These are phyloP conservation scores for Phytophthora vignae DNA, from an alignment of 352 stramenopile genomes.

Conservation along the genomic window DNA sequence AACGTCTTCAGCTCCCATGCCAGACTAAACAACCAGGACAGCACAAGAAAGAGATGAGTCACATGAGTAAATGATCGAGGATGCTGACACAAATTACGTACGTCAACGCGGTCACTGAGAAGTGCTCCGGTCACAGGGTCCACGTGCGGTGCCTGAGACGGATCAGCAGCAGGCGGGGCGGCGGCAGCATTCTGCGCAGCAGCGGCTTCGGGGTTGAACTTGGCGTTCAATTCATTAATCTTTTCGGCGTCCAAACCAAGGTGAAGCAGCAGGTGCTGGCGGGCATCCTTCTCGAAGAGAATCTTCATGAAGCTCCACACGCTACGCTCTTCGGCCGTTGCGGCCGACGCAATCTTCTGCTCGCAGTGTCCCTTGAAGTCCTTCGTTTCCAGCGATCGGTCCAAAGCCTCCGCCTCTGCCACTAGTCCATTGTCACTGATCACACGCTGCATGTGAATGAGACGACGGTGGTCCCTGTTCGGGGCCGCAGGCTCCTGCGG, in stretches of 20 bases:
- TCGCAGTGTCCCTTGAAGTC: conserved; percentile 95
- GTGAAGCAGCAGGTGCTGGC: conserved; percentile 94
- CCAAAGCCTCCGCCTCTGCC: conserved; percentile 88
- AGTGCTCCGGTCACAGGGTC: conserved; percentile 57
- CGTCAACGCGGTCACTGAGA: conserved; percentile 79
- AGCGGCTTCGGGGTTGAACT: conserved; percentile 70
- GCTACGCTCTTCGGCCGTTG: conserved; percentile 72
- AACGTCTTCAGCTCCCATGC: conserved; percentile 75
- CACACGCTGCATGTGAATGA: conserved; percentile 87
- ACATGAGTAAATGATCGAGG: conserved; percentile 1
- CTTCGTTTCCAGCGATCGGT: conserved; percentile 89
- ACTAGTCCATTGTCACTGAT: conserved; percentile 87
- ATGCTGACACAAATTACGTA: conserved; percentile 40
- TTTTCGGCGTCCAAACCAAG: conserved; percentile 94
- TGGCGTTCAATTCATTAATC: conserved; percentile 89
- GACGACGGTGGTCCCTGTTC: conserved; percentile 67
- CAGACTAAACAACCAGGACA: conserved; percentile 45
- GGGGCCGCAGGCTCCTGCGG: conserved; percentile 56
- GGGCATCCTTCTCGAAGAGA: conserved; percentile 95
- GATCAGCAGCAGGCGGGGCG: conserved; percentile 25
- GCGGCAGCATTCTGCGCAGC: conserved; percentile 39
- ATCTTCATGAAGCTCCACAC: conserved; percentile 95
- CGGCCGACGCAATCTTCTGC: conserved; percentile 78
- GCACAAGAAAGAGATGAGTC: conserved; percentile 8
- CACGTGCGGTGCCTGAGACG: conserved; percentile 33